Conservation (phyloP, 2,329 filamentous ascomycete species). For the Fusarium haematococcum region DNA sequence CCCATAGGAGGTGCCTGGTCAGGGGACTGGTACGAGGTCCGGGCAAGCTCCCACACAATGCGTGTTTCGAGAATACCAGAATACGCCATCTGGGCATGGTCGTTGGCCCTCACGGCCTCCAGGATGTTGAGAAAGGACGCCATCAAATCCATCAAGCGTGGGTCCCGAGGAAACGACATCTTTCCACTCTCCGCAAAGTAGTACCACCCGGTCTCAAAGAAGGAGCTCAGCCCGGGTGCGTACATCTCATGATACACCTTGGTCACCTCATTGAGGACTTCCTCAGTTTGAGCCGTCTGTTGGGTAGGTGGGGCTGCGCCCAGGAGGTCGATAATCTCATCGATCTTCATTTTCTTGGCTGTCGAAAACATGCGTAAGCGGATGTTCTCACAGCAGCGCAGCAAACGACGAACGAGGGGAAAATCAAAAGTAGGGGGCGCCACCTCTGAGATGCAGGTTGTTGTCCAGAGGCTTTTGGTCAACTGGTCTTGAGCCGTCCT, state of each 20-base stretch:
- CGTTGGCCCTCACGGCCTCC: conserved; percentile 60
- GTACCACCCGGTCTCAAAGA: conserved; percentile 90
- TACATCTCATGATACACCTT: conserved; percentile 82
- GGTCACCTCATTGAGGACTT: conserved; percentile 73
- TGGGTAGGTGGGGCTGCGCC: conserved; percentile 70
- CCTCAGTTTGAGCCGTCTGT: conserved; percentile 62
- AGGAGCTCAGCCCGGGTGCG: conserved; percentile 76
- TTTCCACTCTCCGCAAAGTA: conserved; percentile 60
- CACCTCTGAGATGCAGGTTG: conserved; percentile 63
- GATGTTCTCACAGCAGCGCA: conserved; percentile 46
- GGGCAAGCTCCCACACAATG: conserved; percentile 70
- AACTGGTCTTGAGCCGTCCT: conserved; percentile 41
- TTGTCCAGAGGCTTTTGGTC: conserved; percentile 48
- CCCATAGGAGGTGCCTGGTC: conserved; percentile 48
- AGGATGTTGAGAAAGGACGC: conserved; percentile 71
- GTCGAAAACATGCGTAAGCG: conserved; percentile 47
- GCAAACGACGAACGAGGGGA: conserved; percentile 44
- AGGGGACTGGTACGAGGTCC: conserved; percentile 58
- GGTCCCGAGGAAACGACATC: conserved; percentile 63
- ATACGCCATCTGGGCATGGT: conserved; percentile 64
- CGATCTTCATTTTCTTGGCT: conserved; percentile 72
- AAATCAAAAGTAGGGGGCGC: conserved; percentile 56
- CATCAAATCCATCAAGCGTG: conserved; percentile 73
- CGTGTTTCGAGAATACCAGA: conserved; percentile 67
- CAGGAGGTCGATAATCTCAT: conserved; percentile 75